A percentile compares a stretch with the other conserved stretches of the same genome.
These are phyloP conservation scores for Gracilariopsis chorda DNA, from an alignment of 23 red algal species.

Conservation along the genomic window DNA sequence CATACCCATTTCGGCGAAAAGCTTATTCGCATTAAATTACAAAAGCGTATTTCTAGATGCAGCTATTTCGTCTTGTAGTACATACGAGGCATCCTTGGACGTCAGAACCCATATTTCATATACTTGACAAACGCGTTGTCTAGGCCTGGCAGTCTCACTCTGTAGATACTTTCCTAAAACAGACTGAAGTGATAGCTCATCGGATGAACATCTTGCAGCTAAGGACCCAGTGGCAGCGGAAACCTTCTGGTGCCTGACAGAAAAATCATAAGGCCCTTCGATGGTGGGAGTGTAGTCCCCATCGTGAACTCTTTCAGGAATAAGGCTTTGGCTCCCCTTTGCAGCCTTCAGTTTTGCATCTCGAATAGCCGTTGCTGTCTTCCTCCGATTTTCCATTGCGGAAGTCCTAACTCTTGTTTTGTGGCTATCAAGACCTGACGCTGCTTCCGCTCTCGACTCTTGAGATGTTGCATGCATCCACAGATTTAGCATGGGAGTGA, in stretches of 20 bases:
- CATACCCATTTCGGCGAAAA: constrained; percentile 48
- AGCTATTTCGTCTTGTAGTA: neutral
- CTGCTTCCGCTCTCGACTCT: constrained; percentile 10
- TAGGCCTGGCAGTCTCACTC: neutral
- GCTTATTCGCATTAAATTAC: neutral
- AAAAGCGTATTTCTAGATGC: neutral
- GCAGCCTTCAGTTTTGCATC: constrained; percentile 31
- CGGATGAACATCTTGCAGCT: constrained; percentile 20
- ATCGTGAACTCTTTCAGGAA: neutral
- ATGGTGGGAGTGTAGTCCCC: neutral
- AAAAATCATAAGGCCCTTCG: constrained; percentile 51
- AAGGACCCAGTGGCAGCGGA: constrained; percentile 29
- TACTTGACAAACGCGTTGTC: constrained; percentile 20
- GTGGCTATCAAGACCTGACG: neutral
- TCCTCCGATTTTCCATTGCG: neutral
- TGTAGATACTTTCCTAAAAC: neutral
- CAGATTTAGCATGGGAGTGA: neutral
- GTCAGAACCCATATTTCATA: neutral
- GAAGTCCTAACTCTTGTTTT: neutral
- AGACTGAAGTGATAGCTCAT: neutral
- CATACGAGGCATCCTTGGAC: neutral
- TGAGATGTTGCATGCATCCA: constrained; percentile 24
- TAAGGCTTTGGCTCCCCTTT: neutral
- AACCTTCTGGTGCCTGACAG: constrained; percentile 40
- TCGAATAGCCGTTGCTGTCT: neutral